Percentiles rank a stretch among this genome's conserved stretches.
phyloP scores from a whole-genome alignment of 352 stramenopile species.

The Pythium sp. region DNA sequence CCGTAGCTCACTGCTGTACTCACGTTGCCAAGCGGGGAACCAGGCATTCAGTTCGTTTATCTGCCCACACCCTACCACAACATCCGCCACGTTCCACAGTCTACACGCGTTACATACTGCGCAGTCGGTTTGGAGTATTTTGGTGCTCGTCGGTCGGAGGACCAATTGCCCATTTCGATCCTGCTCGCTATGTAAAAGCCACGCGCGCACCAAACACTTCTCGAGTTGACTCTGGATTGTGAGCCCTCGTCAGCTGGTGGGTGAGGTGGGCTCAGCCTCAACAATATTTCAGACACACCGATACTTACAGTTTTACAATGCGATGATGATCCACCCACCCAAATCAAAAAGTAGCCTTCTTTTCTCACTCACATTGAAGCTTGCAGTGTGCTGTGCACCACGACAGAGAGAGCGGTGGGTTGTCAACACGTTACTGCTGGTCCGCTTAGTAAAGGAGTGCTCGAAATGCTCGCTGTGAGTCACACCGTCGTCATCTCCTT shows the following conservation, averaged over 20 bases:
- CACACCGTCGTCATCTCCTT: neutral
- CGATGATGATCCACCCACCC: neutral
- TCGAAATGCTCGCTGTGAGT: neutral
- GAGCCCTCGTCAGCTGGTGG: neutral
- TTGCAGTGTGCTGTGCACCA: neutral
- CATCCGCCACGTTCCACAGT: neutral
- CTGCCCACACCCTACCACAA: neutral
- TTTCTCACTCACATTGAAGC: neutral
- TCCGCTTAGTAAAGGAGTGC: neutral
- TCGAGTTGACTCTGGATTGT: neutral
- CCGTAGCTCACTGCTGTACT: neutral
- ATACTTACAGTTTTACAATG: constrained; percentile 2
- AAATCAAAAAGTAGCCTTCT: neutral
- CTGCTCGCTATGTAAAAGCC: neutral
- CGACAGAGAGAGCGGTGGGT: neutral
- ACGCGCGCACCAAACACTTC: neutral
- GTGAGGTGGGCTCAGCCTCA: neutral
- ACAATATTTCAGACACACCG: neutral
- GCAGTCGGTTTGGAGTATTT: neutral
- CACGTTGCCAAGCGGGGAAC: neutral
- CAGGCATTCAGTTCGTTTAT: neutral
- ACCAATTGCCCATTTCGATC: neutral
- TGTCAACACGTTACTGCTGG: neutral
- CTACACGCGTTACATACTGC: neutral
- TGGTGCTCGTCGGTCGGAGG: neutral